These are phyloP conservation scores for Zoysia matrella DNA, from an alignment of 202 grass and related monocot genomes.

Conservation along the genomic window DNA sequence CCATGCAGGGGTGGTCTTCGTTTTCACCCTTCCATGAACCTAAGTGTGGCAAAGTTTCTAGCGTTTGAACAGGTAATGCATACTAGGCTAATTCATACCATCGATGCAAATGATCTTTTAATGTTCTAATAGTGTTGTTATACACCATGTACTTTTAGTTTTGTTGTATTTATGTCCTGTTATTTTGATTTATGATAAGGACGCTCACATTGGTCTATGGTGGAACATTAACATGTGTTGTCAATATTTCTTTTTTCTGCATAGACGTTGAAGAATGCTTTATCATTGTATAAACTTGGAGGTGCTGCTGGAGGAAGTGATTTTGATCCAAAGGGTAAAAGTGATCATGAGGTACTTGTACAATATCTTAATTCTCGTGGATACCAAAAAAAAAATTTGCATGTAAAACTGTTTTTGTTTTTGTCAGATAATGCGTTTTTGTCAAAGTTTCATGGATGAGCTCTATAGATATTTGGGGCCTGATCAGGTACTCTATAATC, in stretches of 20 bases:
- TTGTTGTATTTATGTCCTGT: too few species aligned
- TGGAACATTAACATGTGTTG: conserved; percentile 21
- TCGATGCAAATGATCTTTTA: conserved; percentile 22
- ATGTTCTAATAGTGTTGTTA: not conserved
- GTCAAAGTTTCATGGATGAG: conserved; percentile 99
- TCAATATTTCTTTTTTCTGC: conserved; percentile 37
- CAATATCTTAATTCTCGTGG: conserved; percentile 39
- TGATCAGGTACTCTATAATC: conserved; percentile 75
- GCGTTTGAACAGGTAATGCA: conserved; percentile 93
- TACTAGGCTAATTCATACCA: conserved; percentile 25
- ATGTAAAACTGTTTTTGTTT: conserved; percentile 43
- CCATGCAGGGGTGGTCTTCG: conserved; percentile 95
- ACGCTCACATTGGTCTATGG: not conserved
- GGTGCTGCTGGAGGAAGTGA: conserved; percentile 97
- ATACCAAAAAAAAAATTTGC: conserved; percentile 25
- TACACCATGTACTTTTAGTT: not conserved
- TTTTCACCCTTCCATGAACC: conserved; percentile 98
- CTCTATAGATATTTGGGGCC: conserved; percentile 93
- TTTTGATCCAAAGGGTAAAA: conserved; percentile 99
- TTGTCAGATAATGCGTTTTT: conserved; percentile 98
- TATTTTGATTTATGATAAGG: too few species aligned
- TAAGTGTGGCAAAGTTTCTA: conserved; percentile 96
- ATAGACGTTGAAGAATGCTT: conserved; percentile 93
- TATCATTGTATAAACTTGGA: conserved; percentile 97
- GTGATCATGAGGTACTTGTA: conserved; percentile 82